Base-by-base conservation (phyloP, 106 monocot genomes). In the Phalaenopsis equestris region DNA sequence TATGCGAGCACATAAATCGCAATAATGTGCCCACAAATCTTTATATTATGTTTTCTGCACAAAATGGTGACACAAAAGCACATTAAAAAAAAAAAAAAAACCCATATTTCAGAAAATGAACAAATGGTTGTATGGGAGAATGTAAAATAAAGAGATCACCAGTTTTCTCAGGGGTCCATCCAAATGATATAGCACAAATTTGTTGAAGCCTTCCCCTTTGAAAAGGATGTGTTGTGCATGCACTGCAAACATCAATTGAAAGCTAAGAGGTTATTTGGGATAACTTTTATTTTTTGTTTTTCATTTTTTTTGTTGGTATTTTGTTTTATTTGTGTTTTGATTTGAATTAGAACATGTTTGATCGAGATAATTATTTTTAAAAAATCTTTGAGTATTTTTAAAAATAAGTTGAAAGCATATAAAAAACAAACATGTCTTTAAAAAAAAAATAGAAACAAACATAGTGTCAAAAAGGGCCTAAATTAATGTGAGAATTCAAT, bases 91-190 rank as follows among this genome's bases (percentile, higher is more conserved):
- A 15, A 3, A 8, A 15, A 46, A 47, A 48, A 75, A 46, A 47
- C 46, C 30, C 18, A 70, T 38, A 70, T 18, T 75, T 18, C 4
- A 75, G 46, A 75, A 42, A 41, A 21, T 45, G 19, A 12, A 24
- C 42, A 79, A 18, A n/a, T 61, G 19, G 21, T 61, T 19, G 61
- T n/a, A 61, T 23, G 61, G 61, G 24, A 38, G 6, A 19, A 19
- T 21, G 1, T 18, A 0, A 55, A 46, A 37, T 58, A 8, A 11
- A 80, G 37, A 19, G 36, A 17, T 61, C 41, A 92, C 95, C 95
- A 83, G 93, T 96, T 81, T 87, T 93, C 43, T 91, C 86, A 56
- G 91, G 77, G 41, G 75, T 90, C 93, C 96, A 96, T 49, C 84
- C 86, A 83, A 93, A 96, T 76, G 37, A 86, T 72, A 80, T 47